Evolutionary conservation across 352 stramenopile genomes (phyloP), one percentile per base, ranked within the genome.

Genomic region (Pythium brachiatum): DNA sequence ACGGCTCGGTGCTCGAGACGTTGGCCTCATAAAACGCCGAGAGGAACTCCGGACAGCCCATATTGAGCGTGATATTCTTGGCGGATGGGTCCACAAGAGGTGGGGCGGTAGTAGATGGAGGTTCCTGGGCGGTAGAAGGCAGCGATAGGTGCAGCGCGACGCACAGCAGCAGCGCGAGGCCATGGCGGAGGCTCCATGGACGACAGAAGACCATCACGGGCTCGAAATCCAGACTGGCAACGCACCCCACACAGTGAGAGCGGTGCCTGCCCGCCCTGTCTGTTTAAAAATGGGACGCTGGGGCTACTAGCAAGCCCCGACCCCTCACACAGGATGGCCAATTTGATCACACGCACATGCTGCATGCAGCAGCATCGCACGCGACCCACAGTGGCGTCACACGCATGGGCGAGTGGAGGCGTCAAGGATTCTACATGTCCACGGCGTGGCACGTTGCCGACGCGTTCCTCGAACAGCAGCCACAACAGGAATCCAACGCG

Each of bases 21-120:
- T 69, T 78, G 21, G 74, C 70, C 15, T 62, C 73, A 55, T 74
- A 71, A 52, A 81, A 88, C 12, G 70, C 62, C 11, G 64, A 62
- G 43, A 81, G 47, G 34, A 88, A 83, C 43, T 86, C 79, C 3
- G 76, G 76, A 50, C 78, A 88, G 20, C 78, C 78, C 66, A 86
- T 70, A 41, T 55, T 46, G 20, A 69, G 51, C 27, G 48, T 60
- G 29, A 69, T 16, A 15, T 39, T 57, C 21, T 36, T 21, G 7
- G 32, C 5, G 13, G 47, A 47, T 9, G 54, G 23, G 13, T 52
- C 44, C 9, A 34, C n/a, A 57, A 27, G 51, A 43, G 20, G 44
- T 32, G 16, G 39, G 43, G n/a, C 54, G 41, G 36, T 43, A 34
- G 44, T 25, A 3, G 7, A 21, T 20, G 4, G 5, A 27, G 0